phyloP scores from a whole-genome alignment of 139 green algal species.

The Microglena sp. region DNA sequence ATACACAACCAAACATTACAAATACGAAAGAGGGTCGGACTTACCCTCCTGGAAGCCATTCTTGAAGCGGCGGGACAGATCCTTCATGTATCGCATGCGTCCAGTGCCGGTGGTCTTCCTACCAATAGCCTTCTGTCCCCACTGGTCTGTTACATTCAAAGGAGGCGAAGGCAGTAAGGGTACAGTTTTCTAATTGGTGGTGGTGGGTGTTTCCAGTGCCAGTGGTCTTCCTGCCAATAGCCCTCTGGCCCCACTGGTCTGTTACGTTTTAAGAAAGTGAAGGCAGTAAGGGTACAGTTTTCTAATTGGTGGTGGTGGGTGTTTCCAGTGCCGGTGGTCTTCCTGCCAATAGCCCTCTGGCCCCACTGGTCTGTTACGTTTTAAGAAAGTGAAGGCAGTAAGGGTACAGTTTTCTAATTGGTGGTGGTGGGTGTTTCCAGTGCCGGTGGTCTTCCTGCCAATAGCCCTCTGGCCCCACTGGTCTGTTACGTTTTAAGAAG shows the following conservation, averaged over 20 bases:
- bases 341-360: conserved; percentile 93
- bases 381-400: not conserved
- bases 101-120: conserved; percentile 95
- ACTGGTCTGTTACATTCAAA: conserved; percentile 89
- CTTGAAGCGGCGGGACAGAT: conserved; percentile 82
- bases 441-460: conserved; percentile 94
- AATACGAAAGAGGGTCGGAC: too few species aligned
- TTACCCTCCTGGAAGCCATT: conserved; percentile 90
- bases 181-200: too few species aligned
- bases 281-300: too few species aligned
- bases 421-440: too few species aligned
- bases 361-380: conserved; percentile 89
- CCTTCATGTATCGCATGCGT: conserved; percentile 90
- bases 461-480: conserved; percentile 98
- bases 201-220: too few species aligned
- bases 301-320: too few species aligned
- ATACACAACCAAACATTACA: too few species aligned
- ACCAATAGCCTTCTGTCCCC: conserved; percentile 92
- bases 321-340: conserved; percentile 93
- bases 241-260: too few species aligned
- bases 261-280: too few species aligned
- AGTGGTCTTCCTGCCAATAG: too few species aligned
- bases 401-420: too few species aligned
- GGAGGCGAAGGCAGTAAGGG: too few species aligned
- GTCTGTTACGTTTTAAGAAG: conserved; percentile 48